Evolutionary conservation across 129 eudicot genomes (phyloP).

Genomic region (Artemisia argyi): DNA sequence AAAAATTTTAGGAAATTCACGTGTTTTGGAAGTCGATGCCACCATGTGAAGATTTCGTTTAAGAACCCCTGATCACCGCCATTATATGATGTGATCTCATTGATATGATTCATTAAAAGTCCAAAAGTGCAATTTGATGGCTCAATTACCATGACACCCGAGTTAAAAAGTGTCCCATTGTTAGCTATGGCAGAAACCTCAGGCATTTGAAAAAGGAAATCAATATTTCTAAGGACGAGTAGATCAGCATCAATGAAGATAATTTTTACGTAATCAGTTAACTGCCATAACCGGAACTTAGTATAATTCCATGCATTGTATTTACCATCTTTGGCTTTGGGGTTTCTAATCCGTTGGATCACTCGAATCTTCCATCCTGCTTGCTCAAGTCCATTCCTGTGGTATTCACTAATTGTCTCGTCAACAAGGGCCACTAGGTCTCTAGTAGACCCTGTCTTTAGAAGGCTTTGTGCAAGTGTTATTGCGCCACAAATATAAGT

Average conservation of each 20-base stretch:
- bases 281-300: conserved; percentile 16
- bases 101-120: neutral
- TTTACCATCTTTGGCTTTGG: neutral
- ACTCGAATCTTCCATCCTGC: conserved; percentile 11
- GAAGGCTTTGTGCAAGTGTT: conserved; percentile 76
- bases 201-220: conserved; percentile 7
- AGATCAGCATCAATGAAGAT: conserved; percentile 13
- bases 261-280: conserved; percentile 9
- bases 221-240: conserved; percentile 1
- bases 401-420: conserved; percentile 57
- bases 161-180: conserved; percentile 2
- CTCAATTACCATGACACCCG: conserved; percentile 13
- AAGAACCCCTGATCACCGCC: conserved; percentile 18
- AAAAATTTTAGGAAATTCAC: conserved; percentile 59
- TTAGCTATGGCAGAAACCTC: neutral
- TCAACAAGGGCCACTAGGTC: conserved; percentile 83
- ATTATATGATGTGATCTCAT: conserved; percentile 1
- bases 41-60: conserved; percentile 12
- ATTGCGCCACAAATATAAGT: conserved; percentile 85
- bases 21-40: conserved; percentile 45
- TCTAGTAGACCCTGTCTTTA: conserved; percentile 70
- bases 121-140: conserved; percentile 13
- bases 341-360: conserved; percentile 5
- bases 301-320: conserved; percentile 9
- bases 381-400: conserved; percentile 58